Conservation (phyloP, 768 basidiomycete genomes). For the Arthromyces matolae region DNA sequence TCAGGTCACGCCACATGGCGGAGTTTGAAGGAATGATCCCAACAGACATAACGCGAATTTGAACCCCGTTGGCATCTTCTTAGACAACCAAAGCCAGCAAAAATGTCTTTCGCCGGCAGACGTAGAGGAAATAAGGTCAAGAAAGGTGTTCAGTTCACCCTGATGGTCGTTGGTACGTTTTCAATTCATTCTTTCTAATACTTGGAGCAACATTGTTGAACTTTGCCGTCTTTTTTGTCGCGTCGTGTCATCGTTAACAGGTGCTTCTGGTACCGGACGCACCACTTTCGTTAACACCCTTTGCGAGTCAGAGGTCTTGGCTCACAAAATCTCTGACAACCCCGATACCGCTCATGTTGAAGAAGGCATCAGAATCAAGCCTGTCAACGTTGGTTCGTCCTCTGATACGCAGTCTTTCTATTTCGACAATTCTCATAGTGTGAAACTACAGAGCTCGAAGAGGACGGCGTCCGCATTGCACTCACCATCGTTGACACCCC, state of each 20-base stretch:
- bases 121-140: constrained; percentile 94
- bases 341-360: constrained; percentile 92
- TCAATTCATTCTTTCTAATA: constrained; percentile 18
- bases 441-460: constrained; percentile 89
- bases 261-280: constrained; percentile 94
- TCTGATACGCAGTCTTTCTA: no score
- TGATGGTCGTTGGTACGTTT: constrained; percentile 96
- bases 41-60: constrained; percentile 29
- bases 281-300: constrained; percentile 99
- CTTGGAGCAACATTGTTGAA: not conserved
- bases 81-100: constrained; percentile 22
- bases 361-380: constrained; percentile 92
- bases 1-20: constrained; percentile 28
- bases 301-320: constrained; percentile 89
- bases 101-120: constrained; percentile 83
- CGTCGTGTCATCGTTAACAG: constrained; percentile 39
- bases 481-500: constrained; percentile 98
- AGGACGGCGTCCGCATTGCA: constrained; percentile 97
- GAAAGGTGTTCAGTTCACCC: constrained; percentile 97
- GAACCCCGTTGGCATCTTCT: constrained; percentile 26
- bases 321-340: constrained; percentile 81
- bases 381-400: constrained; percentile 82
- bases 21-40: constrained; percentile 37
- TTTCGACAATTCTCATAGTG: no score
- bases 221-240: constrained; percentile 17